Percentiles rank a stretch among this genome's conserved stretches.
phyloP scores from a whole-genome alignment of 2,329 filamentous ascomycete genomes.

The Cadophora sp. region DNA sequence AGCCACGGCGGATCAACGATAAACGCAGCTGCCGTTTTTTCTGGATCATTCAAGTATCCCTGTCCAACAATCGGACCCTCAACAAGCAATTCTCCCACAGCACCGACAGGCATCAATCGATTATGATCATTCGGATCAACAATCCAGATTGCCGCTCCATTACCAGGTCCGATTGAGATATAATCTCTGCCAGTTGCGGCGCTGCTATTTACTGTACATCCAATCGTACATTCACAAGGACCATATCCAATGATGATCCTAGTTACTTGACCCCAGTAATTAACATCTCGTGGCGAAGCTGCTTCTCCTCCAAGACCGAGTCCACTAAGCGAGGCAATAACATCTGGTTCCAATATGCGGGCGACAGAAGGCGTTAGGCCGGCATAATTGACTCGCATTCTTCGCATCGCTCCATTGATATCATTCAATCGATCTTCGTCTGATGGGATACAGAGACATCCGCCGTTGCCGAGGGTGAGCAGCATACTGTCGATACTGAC shows the following conservation, averaged over 20 bases:
- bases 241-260: slow-evolving; percentile 21
- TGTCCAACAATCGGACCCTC: slow-evolving; percentile 64
- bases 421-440: slow-evolving; percentile 48
- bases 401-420: slow-evolving; percentile 42
- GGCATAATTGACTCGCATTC: slow-evolving; percentile 36
- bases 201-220: slow-evolving; percentile 21
- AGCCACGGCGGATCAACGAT: slow-evolving; percentile 62
- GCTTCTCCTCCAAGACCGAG: slow-evolving; percentile 42
- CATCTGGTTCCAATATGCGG: slow-evolving; percentile 34
- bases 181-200: slow-evolving; percentile 17
- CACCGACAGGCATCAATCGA: slow-evolving; percentile 35
- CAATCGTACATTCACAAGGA: slow-evolving; percentile 22
- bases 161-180: slow-evolving; percentile 33
- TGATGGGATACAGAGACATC: slow-evolving; percentile 49
- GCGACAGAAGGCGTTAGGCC: slow-evolving; percentile 43
- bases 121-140: slow-evolving; percentile 32
- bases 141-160: slow-evolving; percentile 48
- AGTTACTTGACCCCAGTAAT: slow-evolving; percentile 5
- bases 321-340: slow-evolving; percentile 35
- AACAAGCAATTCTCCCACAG: slow-evolving; percentile 40
- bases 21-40: slow-evolving; percentile 64
- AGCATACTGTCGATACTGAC: slow-evolving; percentile 45
- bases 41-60: slow-evolving; percentile 64
- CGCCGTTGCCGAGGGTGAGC: slow-evolving; percentile 45
- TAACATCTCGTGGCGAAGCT: slow-evolving; percentile 18